Evolutionary conservation across 306 rosid species (phyloP).

Genomic region (Rosa persica): DNA sequence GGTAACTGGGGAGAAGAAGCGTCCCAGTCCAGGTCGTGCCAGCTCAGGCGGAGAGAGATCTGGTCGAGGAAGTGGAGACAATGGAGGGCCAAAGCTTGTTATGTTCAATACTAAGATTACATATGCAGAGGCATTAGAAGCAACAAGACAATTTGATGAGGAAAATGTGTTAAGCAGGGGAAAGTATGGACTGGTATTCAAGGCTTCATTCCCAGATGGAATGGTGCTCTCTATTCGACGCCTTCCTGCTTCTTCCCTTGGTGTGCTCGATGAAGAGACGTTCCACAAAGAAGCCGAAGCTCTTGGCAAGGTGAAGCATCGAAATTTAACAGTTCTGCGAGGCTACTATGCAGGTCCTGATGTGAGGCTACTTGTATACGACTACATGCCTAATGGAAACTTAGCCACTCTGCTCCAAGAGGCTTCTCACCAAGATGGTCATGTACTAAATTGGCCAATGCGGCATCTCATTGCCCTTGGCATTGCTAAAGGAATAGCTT

Average conservation of each 20-base stretch:
- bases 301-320: slow-evolving; percentile 69
- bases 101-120: slow-evolving; percentile 79
- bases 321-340: slow-evolving; percentile 66
- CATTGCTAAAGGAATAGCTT: slow-evolving; percentile 73
- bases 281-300: slow-evolving; percentile 78
- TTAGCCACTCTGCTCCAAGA: slow-evolving; percentile 77
- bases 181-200: slow-evolving; percentile 66
- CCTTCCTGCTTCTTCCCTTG: slow-evolving; percentile 39
- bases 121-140: slow-evolving; percentile 70
- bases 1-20: slow-evolving; percentile 64
- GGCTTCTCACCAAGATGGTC: slow-evolving; percentile 87
- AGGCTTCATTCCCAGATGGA: slow-evolving; percentile 72
- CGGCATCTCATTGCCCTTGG: slow-evolving; percentile 87
- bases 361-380: slow-evolving; percentile 67
- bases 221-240: slow-evolving; percentile 79
- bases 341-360: slow-evolving; percentile 83
- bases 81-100: slow-evolving; percentile 76
- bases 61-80: slow-evolving; percentile 65
- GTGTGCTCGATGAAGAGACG: slow-evolving; percentile 40
- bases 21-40: slow-evolving; percentile 58
- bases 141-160: slow-evolving; percentile 83
- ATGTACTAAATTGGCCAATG: slow-evolving; percentile 91
- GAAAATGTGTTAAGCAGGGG: slow-evolving; percentile 83
- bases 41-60: slow-evolving; percentile 53
- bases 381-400: slow-evolving; percentile 93